Base-by-base conservation (phyloP, 805 yeast genomes). In the Metschnikowia shivogae region DNA sequence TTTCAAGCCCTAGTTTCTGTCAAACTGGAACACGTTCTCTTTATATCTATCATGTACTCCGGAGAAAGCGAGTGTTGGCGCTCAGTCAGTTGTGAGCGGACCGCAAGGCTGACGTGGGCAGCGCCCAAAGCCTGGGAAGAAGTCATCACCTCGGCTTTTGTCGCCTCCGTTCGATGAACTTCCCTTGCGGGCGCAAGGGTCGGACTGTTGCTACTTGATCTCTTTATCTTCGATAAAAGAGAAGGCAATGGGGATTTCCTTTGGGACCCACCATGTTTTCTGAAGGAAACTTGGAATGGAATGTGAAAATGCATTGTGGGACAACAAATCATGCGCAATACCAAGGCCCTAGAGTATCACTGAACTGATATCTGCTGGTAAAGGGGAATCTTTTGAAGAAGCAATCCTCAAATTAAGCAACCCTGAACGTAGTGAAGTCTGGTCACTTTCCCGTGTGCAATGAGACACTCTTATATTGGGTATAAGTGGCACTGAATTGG, bases 61-160 rank as follows among this genome's bases (percentile, higher is more conserved):
- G 49, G 47, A 10, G 47, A 20, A 19, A 46, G 37, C 29, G 41
- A 36, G n/a, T 30, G 35, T 6, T 29, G 42, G 31, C 29, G 35
- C 24, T 9, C 36, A 10, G 30, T 6, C 42, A 36, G 35, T 22
- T 36, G 19, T 6, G 42, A 24, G 29, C 29, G 29, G 32, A 30
- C 6, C 39, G 36, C 42, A 40, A 29, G 47, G 4, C 20, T 22
- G 28, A 19, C 28, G 8, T 36, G 42, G 19, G 35, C 22, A 30
- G 36, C 13, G 36, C 31, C 42, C 47, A 46, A 38, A 14, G 49
- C 49, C 35, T 43, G 47, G 28, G 49, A 46, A 20, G 49, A 43
- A n/a, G 46, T 39, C 39, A 46, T 36, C 20, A 22, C 17, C 19
- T 39, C 24, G 19, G 13, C 34, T 6, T n/a, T 24, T 19, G 19